Evolutionary conservation across 2,329 filamentous ascomycete species (phyloP).

Genomic region (Didymella keratinophila): DNA sequence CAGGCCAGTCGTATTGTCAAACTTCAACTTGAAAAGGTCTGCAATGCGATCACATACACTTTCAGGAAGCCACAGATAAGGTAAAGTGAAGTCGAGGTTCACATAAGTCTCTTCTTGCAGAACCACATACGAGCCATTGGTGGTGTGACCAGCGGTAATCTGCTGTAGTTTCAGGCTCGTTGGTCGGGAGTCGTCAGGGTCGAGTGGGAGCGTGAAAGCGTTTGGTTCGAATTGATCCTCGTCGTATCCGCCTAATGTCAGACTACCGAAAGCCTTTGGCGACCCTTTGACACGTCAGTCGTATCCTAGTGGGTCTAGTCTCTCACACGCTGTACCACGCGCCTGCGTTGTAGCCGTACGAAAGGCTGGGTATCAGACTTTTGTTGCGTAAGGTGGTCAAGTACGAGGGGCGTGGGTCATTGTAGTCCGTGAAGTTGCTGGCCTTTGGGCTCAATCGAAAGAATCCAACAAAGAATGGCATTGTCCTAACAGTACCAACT

Average conservation of each 20-base stretch:
- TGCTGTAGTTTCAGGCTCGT: conserved; percentile 8
- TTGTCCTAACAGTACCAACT: background rate
- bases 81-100: conserved; percentile 51
- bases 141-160: conserved; percentile 29
- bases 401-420: background rate
- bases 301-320: too few relatives aligned
- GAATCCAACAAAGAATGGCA: background rate
- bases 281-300: background rate
- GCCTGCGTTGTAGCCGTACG: conserved; percentile 5
- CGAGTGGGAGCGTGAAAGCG: conserved; percentile 34
- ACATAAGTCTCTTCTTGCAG: conserved; percentile 15
- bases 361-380: conserved; percentile 1
- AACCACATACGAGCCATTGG: conserved; percentile 34
- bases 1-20: conserved; percentile 39
- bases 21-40: conserved; percentile 45
- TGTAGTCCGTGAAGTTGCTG: background rate
- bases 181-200: conserved; percentile 20
- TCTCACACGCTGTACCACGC: conserved; percentile 1
- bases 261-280: conserved; percentile 29
- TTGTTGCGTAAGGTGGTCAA: conserved; percentile 14
- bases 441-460: background rate
- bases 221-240: conserved; percentile 11
- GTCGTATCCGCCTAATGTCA: conserved; percentile 54
- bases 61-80: conserved; percentile 44
- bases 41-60: conserved; percentile 50